Evolutionary conservation across 352 stramenopile species (phyloP).

Genomic region (Phytophthora cajani): DNA sequence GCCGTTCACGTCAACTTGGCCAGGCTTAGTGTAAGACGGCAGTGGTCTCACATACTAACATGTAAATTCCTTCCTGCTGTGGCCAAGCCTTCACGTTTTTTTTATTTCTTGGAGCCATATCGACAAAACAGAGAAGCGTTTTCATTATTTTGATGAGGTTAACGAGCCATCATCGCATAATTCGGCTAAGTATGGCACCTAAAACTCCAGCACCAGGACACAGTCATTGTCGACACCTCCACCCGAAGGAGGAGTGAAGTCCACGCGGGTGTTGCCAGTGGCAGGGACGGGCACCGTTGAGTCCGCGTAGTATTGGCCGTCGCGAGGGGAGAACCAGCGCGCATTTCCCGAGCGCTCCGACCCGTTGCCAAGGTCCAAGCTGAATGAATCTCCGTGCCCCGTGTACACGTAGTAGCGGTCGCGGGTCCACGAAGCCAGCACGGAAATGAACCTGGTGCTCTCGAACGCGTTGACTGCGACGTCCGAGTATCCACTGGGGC

Average conservation of each 20-base stretch:
- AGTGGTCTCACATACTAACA: too few relatives aligned
- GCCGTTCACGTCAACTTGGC: too few relatives aligned
- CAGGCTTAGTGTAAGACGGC: too few relatives aligned
- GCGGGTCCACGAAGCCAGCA: conserved; percentile 11
- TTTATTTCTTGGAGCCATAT: too few relatives aligned
- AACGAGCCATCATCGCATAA: too few relatives aligned
- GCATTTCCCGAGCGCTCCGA: conserved; percentile 11
- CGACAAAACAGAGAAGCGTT: too few relatives aligned
- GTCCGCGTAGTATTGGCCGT: conserved; percentile 20
- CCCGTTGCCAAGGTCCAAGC: conserved; percentile 10
- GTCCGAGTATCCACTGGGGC: conserved; percentile 4
- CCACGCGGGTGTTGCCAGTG: conserved; percentile 10
- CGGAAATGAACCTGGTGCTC: conserved; percentile 28
- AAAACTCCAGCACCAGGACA: conserved; percentile 30
- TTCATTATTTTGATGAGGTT: not conserved
- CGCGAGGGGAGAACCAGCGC: conserved; percentile 30
- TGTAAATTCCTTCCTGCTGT: too few relatives aligned
- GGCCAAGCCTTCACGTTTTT: too few relatives aligned
- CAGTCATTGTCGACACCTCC: conserved; percentile 29
- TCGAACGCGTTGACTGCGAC: conserved; percentile 22
- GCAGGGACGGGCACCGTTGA: conserved; percentile 10
- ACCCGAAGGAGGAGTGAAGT: conserved; percentile 25
- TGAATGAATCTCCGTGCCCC: conserved; percentile 25
- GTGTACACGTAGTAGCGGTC: conserved; percentile 23
- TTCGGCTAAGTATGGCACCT: not conserved